phyloP scores from a whole-genome alignment of 192 early-diverging fungal species.

The Phycomyces nitens region DNA sequence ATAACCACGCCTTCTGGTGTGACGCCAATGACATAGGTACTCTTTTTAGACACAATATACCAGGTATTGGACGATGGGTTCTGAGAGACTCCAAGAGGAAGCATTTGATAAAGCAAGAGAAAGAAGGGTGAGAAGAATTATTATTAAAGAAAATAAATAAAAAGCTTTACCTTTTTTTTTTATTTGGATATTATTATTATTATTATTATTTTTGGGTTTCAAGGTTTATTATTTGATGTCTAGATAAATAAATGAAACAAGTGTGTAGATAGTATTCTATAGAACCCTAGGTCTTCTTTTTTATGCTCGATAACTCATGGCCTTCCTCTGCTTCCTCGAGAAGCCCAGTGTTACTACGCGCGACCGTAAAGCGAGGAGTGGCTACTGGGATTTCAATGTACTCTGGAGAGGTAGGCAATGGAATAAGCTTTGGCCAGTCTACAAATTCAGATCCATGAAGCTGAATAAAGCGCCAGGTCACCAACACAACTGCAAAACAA shows the following conservation, averaged over 20 bases:
- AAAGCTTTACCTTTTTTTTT: no score
- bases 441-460: conserved; percentile 44
- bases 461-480: conserved; percentile 35
- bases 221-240: no score
- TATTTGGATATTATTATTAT: no score
- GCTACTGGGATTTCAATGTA: background rate
- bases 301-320: conserved; percentile 16
- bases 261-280: background rate
- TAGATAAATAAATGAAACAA: no score
- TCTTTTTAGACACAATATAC: conserved; percentile 15
- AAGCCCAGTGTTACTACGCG: conserved; percentile 8
- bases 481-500: conserved; percentile 34
- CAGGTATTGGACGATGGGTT: background rate
- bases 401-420: background rate
- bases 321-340: conserved; percentile 26
- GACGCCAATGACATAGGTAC: conserved; percentile 15
- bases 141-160: no score
- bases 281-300: conserved; percentile 20
- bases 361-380: background rate
- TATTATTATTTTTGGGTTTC: no score
- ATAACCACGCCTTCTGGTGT: background rate
- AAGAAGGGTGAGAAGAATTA: background rate
- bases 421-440: conserved; percentile 51
- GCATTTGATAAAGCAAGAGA: background rate
- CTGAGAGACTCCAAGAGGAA: conserved; percentile 14